These are phyloP conservation scores for Hemileia vastatrix DNA, from an alignment of 1,284 basidiomycete genomes.

Conservation along the genomic window DNA sequence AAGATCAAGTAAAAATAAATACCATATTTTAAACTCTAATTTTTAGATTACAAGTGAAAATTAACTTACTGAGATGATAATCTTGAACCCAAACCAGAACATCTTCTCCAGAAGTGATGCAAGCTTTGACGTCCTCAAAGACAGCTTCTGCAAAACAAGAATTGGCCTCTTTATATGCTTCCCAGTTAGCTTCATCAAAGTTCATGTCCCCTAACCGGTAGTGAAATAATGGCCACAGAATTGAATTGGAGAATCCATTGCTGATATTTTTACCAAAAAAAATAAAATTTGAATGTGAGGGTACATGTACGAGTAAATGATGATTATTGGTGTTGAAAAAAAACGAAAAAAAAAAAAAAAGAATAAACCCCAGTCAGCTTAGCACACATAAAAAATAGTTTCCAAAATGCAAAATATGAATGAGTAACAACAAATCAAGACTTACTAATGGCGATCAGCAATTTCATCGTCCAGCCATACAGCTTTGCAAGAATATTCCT, in stretches of 20 bases:
- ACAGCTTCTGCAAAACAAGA: constrained; percentile 86
- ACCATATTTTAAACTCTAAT: constrained; percentile 51
- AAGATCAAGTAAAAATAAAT: constrained; percentile 45
- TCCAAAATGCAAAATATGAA: neutral
- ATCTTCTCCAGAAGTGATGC: constrained; percentile 54
- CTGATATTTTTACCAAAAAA: neutral
- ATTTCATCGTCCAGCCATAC: constrained; percentile 96
- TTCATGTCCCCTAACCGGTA: constrained; percentile 91
- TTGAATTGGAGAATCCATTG: constrained; percentile 85
- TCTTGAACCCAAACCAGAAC: constrained; percentile 97
- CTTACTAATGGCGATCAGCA: constrained; percentile 95
- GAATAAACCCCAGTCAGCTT: no score
- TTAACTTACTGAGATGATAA: constrained; percentile 55
- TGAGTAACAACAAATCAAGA: constrained; percentile 22
- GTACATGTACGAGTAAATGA: no score
- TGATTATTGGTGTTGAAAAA: no score
- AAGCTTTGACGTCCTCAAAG: constrained; percentile 55
- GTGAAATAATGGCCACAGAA: constrained; percentile 98
- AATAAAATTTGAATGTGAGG: neutral
- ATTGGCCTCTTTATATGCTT: constrained; percentile 94
- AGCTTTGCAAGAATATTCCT: constrained; percentile 93
- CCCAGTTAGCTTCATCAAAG: constrained; percentile 97
- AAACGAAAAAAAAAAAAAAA: no score
- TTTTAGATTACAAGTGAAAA: neutral
- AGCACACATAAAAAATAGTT: no score